Percentiles rank a stretch among this genome's conserved stretches.
Evolutionary conservation across 495 filamentous ascomycete genomes (phyloP).

Genomic region (Xylaria bambusicola): DNA sequence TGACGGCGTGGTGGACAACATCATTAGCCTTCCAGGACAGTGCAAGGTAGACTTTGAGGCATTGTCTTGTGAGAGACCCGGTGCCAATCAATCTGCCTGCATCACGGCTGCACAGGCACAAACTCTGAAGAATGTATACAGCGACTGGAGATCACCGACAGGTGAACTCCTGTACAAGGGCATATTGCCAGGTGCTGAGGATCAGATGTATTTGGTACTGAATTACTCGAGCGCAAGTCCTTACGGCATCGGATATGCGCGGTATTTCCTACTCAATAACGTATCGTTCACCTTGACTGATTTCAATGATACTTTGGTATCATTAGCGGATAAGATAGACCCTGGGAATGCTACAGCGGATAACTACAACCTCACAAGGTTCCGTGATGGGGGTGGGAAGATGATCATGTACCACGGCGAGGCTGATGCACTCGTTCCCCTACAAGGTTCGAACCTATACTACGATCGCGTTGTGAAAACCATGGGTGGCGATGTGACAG

Average conservation of each 20-base stretch:
- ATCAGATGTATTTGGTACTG: constrained; percentile 40
- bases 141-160: constrained; percentile 50
- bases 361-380: constrained; percentile 50
- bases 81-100: constrained; percentile 35
- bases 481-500: constrained; percentile 32
- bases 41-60: constrained; percentile 58
- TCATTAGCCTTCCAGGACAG: constrained; percentile 61
- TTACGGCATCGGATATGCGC: constrained; percentile 44
- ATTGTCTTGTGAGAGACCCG: constrained; percentile 50
- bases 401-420: constrained; percentile 57
- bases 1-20: constrained; percentile 65
- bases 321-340: constrained; percentile 41
- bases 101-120: constrained; percentile 58
- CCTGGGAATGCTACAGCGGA: constrained; percentile 51
- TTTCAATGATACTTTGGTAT: constrained; percentile 41
- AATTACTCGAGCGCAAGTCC: constrained; percentile 38
- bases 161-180: constrained; percentile 60
- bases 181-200: constrained; percentile 44
- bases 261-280: constrained; percentile 48
- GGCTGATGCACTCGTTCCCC: constrained; percentile 51
- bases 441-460: constrained; percentile 43
- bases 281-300: constrained; percentile 37
- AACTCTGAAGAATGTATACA: constrained; percentile 57
- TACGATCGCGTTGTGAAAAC: constrained; percentile 45
- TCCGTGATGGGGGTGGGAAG: constrained; percentile 54